Conservation (phyloP, 2,329 filamentous ascomycete species). For the Beauveria medogensis region DNA sequence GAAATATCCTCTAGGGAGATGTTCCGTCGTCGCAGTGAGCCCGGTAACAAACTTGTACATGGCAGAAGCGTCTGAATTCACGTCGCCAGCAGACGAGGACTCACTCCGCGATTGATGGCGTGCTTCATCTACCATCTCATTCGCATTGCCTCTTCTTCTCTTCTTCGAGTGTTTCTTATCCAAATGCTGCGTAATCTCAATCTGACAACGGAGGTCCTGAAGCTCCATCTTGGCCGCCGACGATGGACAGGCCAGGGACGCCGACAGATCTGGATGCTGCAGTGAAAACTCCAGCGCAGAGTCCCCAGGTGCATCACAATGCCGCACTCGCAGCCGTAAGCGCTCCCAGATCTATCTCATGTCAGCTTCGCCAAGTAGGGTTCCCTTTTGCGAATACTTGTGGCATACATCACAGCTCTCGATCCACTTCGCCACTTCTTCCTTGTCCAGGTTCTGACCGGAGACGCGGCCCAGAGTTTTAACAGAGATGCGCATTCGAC, state of each 20-base stretch:
- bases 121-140: not conserved
- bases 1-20: not conserved
- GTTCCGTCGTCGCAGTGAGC: not conserved
- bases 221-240: constrained; percentile 20
- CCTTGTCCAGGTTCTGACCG: constrained; percentile 12
- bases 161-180: not conserved
- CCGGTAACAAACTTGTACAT: not conserved
- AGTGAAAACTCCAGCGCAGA: constrained; percentile 25
- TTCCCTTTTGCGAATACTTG: rapidly evolving
- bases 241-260: constrained; percentile 22
- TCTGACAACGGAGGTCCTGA: constrained; percentile 17
- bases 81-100: not conserved
- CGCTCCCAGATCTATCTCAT: constrained; percentile 24
- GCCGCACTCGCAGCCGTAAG: constrained; percentile 22
- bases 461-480: constrained; percentile 13
- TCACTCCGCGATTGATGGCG: not conserved
- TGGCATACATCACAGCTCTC: constrained; percentile 20
- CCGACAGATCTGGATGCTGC: constrained; percentile 27
- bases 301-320: constrained; percentile 10
- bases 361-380: not conserved
- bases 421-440: constrained; percentile 17
- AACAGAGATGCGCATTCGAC: constrained; percentile 22
- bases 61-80: not conserved
- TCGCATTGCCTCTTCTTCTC: not conserved
- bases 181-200: constrained; percentile 17